Percentiles rank a stretch among this genome's conserved stretches.
Evolutionary conservation across 345 rosid genomes (phyloP).

Genomic region (Eucalyptus melliodora): DNA sequence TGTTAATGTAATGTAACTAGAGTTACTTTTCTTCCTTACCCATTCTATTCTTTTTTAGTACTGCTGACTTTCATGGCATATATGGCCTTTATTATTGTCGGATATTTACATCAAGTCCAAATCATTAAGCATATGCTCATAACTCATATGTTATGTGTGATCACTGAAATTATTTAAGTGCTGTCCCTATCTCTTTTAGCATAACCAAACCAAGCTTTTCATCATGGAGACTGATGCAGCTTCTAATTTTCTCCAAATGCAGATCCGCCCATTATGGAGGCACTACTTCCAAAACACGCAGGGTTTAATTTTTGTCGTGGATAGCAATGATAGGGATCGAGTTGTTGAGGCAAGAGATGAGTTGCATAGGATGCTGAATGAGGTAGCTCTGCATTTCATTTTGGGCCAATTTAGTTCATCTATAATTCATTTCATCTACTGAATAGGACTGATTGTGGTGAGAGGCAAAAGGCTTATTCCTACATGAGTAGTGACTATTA

Average conservation of each 20-base stretch:
- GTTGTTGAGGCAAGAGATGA: slow-evolving; percentile 70
- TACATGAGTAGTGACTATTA: not conserved
- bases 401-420: not conserved
- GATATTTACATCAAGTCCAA: not conserved
- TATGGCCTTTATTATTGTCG: not conserved
- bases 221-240: not conserved
- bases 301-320: slow-evolving; percentile 66
- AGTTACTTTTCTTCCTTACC: not conserved
- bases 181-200: not conserved
- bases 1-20: not conserved
- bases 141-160: not conserved
- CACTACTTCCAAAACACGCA: slow-evolving; percentile 76
- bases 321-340: slow-evolving; percentile 72
- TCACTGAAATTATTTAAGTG: not conserved
- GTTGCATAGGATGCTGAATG: slow-evolving; percentile 66
- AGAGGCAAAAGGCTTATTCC: not conserved
- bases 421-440: not conserved
- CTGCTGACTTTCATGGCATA: not conserved
- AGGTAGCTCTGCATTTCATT: slow-evolving; percentile 12
- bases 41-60: not conserved
- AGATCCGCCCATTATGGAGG: slow-evolving; percentile 81
- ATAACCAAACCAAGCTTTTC: not conserved
- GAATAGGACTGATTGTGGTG: not conserved
- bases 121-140: not conserved
- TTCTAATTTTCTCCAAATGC: not conserved